A percentile compares a stretch with the other conserved stretches of the same genome.
Conservation (phyloP, 129 eudicot genomes). For the Tagetes patula region DNA sequence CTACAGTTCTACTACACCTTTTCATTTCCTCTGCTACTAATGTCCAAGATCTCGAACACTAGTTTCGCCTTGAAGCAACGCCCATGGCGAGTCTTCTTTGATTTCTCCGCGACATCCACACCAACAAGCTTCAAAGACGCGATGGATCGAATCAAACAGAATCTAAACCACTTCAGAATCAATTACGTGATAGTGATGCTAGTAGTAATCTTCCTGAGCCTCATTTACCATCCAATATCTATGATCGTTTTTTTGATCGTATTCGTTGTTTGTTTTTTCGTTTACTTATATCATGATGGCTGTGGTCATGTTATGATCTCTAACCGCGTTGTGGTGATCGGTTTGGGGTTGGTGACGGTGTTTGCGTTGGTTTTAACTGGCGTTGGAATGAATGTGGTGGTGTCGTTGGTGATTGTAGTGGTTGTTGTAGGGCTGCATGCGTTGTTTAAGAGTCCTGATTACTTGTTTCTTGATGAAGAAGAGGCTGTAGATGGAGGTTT, state of each 20-base stretch:
- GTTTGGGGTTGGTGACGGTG: conserved; percentile 56
- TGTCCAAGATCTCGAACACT: too few species aligned
- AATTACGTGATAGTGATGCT: conserved; percentile 60
- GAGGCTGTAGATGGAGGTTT: conserved; percentile 73
- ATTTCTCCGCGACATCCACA: conserved; percentile 37
- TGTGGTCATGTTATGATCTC: conserved; percentile 39
- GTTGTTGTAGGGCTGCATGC: conserved; percentile 51
- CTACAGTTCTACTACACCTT: too few species aligned
- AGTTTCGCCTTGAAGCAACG: conserved; percentile 44
- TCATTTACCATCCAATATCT: conserved; percentile 69
- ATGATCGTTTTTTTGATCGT: conserved; percentile 54
- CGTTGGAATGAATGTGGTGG: conserved; percentile 68
- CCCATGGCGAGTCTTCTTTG: conserved; percentile 63
- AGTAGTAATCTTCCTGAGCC: conserved; percentile 53
- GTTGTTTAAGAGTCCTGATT: conserved; percentile 51
- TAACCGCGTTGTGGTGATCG: conserved; percentile 46
- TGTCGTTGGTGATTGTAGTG: conserved; percentile 50
- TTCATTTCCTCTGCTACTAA: too few species aligned
- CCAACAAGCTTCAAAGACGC: conserved; percentile 55
- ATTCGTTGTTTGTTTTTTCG: conserved; percentile 50
- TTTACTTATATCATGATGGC: conserved; percentile 45
- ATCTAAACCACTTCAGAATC: conserved; percentile 51
- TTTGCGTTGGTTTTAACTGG: conserved; percentile 55
- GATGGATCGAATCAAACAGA: conserved; percentile 51
- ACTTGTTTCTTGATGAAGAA: conserved; percentile 63